Evolutionary conservation across 306 rosid genomes (phyloP), one percentile per base, ranked within the genome.

Genomic region (Spatholobus suberectus): DNA sequence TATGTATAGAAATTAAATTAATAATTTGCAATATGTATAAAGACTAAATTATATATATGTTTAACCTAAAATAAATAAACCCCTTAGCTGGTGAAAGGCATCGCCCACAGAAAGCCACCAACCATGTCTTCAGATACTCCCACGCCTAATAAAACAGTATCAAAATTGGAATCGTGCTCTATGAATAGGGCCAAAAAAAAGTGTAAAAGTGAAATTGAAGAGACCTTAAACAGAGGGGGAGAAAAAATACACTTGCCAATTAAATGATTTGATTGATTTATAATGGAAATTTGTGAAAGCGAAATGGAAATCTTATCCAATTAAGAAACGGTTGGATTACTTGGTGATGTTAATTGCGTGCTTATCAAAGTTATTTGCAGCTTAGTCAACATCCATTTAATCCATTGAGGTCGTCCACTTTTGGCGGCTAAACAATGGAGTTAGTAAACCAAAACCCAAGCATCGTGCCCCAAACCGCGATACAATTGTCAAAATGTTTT

Each of bases 31-130:
- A n/a, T n/a, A n/a, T n/a, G n/a, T n/a, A n/a, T n/a, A n/a, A n/a
- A n/a, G n/a, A n/a, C n/a, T n/a, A n/a, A n/a, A n/a, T n/a, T n/a
- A n/a, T n/a, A n/a, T n/a, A n/a, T n/a, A n/a, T n/a, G n/a, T n/a
- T n/a, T n/a, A n/a, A n/a, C n/a, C n/a, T n/a, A n/a, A n/a, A n/a
- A n/a, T 29, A 29, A 37, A 37, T 37, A 37, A 24, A 71, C 5
- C 66, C 49, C 79, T 67, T 79, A 24, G 84, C 32, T 69, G 69
- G 51, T 57, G 51, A 75, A 80, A 67, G 73, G 51, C 57, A 75
- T 57, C 21, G 72, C 85, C 82, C 81, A 85, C 63, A 80, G 59
- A 73, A 75, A 68, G 10, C 18, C 79, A 61, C 79, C 78, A 59
- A 76, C 85, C 79, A 2, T 38, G 37, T 66, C 62, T 75, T 52